Base-by-base conservation (phyloP, 2,329 filamentous ascomycete species). In the Chaetomiaceae sp. region DNA sequence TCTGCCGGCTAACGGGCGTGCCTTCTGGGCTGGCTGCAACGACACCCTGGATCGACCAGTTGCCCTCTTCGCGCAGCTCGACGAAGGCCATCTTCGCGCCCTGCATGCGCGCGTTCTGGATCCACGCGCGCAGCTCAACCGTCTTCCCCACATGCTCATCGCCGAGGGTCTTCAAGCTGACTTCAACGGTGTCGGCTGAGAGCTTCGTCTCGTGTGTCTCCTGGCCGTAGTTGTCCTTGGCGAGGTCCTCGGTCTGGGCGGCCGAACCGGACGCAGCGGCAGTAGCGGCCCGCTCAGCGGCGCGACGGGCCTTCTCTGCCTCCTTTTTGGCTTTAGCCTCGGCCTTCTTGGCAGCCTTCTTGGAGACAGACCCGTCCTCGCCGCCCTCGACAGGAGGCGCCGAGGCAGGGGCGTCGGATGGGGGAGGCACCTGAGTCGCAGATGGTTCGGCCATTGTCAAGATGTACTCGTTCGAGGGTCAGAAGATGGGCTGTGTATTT, bases 21-120 rank as follows among this genome's bases (percentile, higher is more conserved):
- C 75, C 81, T 59, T 88, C 79, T 62, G 73, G 68, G 60, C 78
- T 79, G 39, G 80, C 84, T 15, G 77, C 75, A 14, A 88, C 72
- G 30, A 96, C 84, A 42, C 84, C 88, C 71, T 96, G 90, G 32
- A 96, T 83, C 20, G 83, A 84, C 73, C 85, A 83, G 60, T 82
- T 77, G 49, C 77, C 73, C 65, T 86, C 81, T 66, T 88, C 78
- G 53, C 88, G 79, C 58, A 97, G 75, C 70, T 93, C 88, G 59
- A 96, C 69, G 70, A 96, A 96, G 34, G 82, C 85, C 72, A 96
- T 84, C 74, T 95, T 95, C 56, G 89, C 88, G 50, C 86, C 84
- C 71, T 97, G 91, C 58, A 85, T 83, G 55, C 91, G 81, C 26
- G 86, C 81, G 71, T 95, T 96, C 65, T 95, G 87, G 32, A 96